Evolutionary conservation across 148 eudicot genomes (phyloP).

Genomic region (Pouteria glomerata): DNA sequence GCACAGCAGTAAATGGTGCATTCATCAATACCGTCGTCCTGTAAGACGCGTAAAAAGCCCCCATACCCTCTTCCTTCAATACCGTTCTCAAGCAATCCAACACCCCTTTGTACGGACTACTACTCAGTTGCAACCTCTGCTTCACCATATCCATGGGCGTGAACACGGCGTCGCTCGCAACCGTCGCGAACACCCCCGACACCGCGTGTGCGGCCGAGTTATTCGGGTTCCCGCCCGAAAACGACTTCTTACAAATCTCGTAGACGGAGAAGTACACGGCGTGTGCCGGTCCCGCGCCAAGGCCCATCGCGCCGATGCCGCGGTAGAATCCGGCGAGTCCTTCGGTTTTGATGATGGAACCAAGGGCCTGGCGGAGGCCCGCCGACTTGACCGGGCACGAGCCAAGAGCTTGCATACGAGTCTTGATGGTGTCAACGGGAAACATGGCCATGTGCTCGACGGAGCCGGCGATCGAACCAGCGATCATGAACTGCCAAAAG

Average conservation of each 20-base stretch:
- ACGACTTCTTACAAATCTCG: slow-evolving; percentile 59
- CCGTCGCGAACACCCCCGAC: slow-evolving; percentile 78
- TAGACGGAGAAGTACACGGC: slow-evolving; percentile 84
- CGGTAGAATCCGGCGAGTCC: slow-evolving; percentile 69
- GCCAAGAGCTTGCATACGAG: slow-evolving; percentile 86
- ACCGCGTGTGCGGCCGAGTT: slow-evolving; percentile 57
- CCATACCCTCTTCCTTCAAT: slow-evolving; percentile 70
- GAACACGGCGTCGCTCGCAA: slow-evolving; percentile 86
- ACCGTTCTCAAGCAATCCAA: slow-evolving; percentile 68
- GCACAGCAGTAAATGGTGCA: slow-evolving; percentile 86
- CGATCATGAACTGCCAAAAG: slow-evolving; percentile 85
- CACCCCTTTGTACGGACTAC: slow-evolving; percentile 69
- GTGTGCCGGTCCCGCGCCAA: slow-evolving; percentile 97
- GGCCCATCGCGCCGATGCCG: slow-evolving; percentile 88
- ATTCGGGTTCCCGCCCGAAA: slow-evolving; percentile 41
- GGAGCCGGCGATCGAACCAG: slow-evolving; percentile 86
- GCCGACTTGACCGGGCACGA: slow-evolving; percentile 69
- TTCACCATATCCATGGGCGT: slow-evolving; percentile 98
- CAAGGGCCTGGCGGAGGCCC: slow-evolving; percentile 39
- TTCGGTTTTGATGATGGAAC: slow-evolving; percentile 50
- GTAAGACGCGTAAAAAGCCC: slow-evolving; percentile 85
- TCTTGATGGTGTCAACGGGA: slow-evolving; percentile 81
- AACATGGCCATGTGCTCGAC: slow-evolving; percentile 94
- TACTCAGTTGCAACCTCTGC: slow-evolving; percentile 78
- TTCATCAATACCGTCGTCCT: slow-evolving; percentile 89